Conservation (phyloP, 192 early-diverging fungal species). For the Mortierella antarctica region DNA sequence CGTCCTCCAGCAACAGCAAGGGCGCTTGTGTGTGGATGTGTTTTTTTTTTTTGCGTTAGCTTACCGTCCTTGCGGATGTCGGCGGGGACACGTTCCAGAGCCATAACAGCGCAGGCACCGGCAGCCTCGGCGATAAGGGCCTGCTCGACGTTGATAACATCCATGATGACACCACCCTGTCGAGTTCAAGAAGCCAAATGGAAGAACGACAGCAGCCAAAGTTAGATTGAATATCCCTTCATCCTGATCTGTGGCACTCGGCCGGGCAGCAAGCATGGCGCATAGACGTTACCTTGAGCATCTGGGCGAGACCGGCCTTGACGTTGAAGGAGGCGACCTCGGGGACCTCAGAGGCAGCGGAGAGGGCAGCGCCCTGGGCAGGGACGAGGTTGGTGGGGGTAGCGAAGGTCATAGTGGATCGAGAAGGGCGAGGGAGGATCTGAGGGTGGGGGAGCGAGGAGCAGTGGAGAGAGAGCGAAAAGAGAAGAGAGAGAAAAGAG, state of each 20-base stretch:
- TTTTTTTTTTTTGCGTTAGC: neutral
- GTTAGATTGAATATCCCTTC: neutral
- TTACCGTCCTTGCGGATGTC: constrained; percentile 96
- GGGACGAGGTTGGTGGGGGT: constrained; percentile 60
- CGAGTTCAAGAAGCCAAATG: constrained; percentile 5
- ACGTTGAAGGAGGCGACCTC: constrained; percentile 75
- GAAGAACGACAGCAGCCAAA: neutral
- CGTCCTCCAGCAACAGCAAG: neutral
- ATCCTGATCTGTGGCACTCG: neutral
- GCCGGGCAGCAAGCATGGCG: neutral
- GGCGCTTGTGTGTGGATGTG: neutral
- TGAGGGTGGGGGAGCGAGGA: constrained; percentile 1
- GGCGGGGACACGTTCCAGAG: constrained; percentile 96
- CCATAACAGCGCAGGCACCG: constrained; percentile 98
- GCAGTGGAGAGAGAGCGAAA: constrained; percentile 9
- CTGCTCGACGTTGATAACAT: constrained; percentile 97
- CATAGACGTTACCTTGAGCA: constrained; percentile 84
- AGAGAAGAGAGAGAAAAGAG: constrained; percentile 1
- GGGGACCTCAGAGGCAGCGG: constrained; percentile 44
- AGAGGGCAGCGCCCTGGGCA: constrained; percentile 31
- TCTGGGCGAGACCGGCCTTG: constrained; percentile 97
- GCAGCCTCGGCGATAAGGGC: constrained; percentile 97
- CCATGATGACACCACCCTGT: constrained; percentile 99
- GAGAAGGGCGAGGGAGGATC: neutral
- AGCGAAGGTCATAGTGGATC: constrained; percentile 49